Evolutionary conservation across 2,329 filamentous ascomycete genomes (phyloP).

Genomic region (Fusarium musae): DNA sequence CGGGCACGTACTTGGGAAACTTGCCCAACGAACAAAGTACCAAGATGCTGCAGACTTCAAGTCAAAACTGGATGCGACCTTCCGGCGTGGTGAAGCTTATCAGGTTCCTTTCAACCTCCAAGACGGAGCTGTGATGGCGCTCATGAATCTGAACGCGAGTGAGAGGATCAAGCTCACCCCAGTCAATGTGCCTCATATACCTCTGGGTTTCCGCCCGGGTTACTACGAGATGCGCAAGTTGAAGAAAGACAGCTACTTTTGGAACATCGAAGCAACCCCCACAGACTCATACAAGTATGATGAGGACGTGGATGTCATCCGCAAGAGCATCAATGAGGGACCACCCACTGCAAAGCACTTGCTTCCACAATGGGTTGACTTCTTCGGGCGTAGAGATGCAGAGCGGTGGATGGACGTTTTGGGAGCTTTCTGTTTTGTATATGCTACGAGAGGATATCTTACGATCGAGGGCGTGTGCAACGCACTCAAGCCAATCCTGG

Average conservation of each 20-base stretch:
- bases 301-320: conserved; percentile 58
- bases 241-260: conserved; percentile 74
- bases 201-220: conserved; percentile 76
- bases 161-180: conserved; percentile 66
- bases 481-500: conserved; percentile 67
- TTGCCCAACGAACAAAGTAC: conserved; percentile 65
- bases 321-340: conserved; percentile 49
- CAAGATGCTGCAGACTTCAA: conserved; percentile 71
- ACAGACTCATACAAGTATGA: conserved; percentile 72
- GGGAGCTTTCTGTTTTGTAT: conserved; percentile 68
- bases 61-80: conserved; percentile 65
- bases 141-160: conserved; percentile 72
- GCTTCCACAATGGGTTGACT: conserved; percentile 78
- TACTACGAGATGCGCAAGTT: conserved; percentile 78
- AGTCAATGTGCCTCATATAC: conserved; percentile 68
- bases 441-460: conserved; percentile 71
- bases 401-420: conserved; percentile 73
- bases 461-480: conserved; percentile 63
- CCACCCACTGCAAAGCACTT: conserved; percentile 58
- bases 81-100: conserved; percentile 56
- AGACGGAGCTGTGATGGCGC: conserved; percentile 74
- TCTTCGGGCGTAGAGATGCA: conserved; percentile 69
- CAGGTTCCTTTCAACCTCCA: conserved; percentile 66
- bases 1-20: conserved; percentile 65
- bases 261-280: conserved; percentile 66